phyloP scores from a whole-genome alignment of 805 yeast genomes.

The Brettanomyces nanus region DNA sequence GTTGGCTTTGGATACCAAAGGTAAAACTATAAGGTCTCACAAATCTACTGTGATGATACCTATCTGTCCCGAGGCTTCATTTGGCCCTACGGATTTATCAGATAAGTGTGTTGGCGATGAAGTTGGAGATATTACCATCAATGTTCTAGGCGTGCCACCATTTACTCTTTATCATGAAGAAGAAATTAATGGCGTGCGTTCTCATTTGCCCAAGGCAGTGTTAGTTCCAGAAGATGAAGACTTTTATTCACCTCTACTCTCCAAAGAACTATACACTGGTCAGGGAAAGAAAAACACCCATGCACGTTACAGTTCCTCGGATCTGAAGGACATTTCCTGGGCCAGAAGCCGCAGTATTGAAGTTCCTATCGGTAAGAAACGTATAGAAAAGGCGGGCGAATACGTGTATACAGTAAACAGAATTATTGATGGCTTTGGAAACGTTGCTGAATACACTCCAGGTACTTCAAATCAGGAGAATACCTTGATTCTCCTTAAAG shows the following conservation, averaged over 20 bases:
- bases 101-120: constrained; percentile 64
- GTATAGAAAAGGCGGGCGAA: constrained; percentile 35
- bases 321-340: constrained; percentile 32
- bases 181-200: constrained; percentile 29
- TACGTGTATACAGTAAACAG: constrained; percentile 49
- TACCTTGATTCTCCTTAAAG: constrained; percentile 37
- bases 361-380: constrained; percentile 21
- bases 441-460: constrained; percentile 36
- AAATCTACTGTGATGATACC: constrained; percentile 61
- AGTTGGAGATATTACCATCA: constrained; percentile 30
- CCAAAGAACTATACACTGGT: constrained; percentile 23
- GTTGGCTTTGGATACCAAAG: constrained; percentile 52
- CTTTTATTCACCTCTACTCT: constrained; percentile 43
- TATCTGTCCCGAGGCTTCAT: constrained; percentile 66
- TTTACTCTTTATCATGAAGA: constrained; percentile 46
- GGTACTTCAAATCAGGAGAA: constrained; percentile 24
- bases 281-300: neutral
- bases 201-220: constrained; percentile 21
- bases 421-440: constrained; percentile 63
- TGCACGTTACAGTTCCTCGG: constrained; percentile 12
- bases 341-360: constrained; percentile 21
- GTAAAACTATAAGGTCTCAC: constrained; percentile 49
- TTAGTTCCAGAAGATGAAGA: constrained; percentile 37
- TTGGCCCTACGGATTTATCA: constrained; percentile 18
- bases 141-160: constrained; percentile 74